A percentile compares a stretch with the other conserved stretches of the same genome.
phyloP scores from a whole-genome alignment of 176 grass and related monocot genomes.

The Oryza rufipogon region DNA sequence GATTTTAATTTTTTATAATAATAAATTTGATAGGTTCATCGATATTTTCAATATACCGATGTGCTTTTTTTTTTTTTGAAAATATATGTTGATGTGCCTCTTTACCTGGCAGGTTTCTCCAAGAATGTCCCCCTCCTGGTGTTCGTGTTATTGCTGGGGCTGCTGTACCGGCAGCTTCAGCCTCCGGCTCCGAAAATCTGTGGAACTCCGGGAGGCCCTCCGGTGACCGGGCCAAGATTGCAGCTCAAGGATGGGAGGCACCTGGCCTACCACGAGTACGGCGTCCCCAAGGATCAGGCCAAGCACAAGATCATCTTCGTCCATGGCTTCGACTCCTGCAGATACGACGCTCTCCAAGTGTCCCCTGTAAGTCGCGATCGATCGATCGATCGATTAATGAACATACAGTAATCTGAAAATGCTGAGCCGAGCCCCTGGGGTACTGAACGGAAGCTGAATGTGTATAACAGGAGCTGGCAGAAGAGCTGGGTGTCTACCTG shows the following conservation, averaged over 20 bases:
- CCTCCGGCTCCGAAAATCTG: conserved; percentile 56
- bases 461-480: conserved; percentile 49
- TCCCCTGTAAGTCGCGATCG: conserved; percentile 48
- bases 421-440: not conserved
- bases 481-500: conserved; percentile 69
- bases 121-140: conserved; percentile 42
- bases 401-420: not conserved
- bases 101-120: conserved; percentile 41
- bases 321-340: conserved; percentile 77
- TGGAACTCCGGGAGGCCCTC: conserved; percentile 53
- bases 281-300: conserved; percentile 63
- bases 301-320: conserved; percentile 78
- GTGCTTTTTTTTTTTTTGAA: no score
- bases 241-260: conserved; percentile 74
- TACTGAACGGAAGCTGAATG: not conserved
- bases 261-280: conserved; percentile 71
- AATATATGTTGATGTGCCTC: no score
- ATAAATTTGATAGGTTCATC: not conserved
- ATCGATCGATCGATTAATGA: not conserved
- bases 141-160: conserved; percentile 42
- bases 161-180: conserved; percentile 56
- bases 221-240: conserved; percentile 53
- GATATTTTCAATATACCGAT: no score
- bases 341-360: conserved; percentile 62
- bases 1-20: not conserved